Evolutionary conservation across 345 rosid genomes (phyloP).

Genomic region (Brassica carinata): DNA sequence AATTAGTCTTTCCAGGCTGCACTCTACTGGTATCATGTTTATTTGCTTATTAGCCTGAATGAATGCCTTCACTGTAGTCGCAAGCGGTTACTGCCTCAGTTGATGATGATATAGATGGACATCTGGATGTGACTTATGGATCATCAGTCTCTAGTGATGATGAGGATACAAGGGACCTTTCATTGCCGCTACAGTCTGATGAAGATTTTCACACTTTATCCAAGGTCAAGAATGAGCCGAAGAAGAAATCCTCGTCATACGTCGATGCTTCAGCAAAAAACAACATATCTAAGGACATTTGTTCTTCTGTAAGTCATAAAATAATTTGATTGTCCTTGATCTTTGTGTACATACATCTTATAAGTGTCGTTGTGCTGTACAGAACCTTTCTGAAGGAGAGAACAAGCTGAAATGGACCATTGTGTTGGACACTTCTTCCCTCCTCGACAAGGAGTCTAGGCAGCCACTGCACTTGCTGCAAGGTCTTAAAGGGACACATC

Average conservation of each 20-base stretch:
- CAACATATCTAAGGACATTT: slow-evolving; percentile 36
- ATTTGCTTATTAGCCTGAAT: slow-evolving; percentile 3
- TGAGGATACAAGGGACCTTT: slow-evolving; percentile 42
- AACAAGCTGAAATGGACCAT: slow-evolving; percentile 67
- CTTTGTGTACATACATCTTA: neutral
- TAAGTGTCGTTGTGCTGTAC: slow-evolving; percentile 28
- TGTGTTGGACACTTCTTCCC: slow-evolving; percentile 69
- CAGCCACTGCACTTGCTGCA: slow-evolving; percentile 74
- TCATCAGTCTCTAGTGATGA: slow-evolving; percentile 46
- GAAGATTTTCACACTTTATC: slow-evolving; percentile 31
- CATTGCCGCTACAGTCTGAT: slow-evolving; percentile 28
- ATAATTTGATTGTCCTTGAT: neutral
- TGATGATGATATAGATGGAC: slow-evolving; percentile 41
- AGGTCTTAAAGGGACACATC: slow-evolving; percentile 80
- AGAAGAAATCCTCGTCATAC: slow-evolving; percentile 42
- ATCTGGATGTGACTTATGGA: slow-evolving; percentile 43
- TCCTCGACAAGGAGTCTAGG: slow-evolving; percentile 68
- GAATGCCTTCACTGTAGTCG: slow-evolving; percentile 27
- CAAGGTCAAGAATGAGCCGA: slow-evolving; percentile 43
- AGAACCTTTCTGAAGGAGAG: slow-evolving; percentile 47
- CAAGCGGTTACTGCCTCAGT: neutral
- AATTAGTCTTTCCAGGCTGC: neutral
- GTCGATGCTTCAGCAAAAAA: slow-evolving; percentile 42
- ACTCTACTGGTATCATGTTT: neutral
- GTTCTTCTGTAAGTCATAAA: slow-evolving; percentile 51